These are phyloP conservation scores for Umbelopsis vinacea DNA, from an alignment of 192 early-diverging fungal species.

Conservation along the genomic window DNA sequence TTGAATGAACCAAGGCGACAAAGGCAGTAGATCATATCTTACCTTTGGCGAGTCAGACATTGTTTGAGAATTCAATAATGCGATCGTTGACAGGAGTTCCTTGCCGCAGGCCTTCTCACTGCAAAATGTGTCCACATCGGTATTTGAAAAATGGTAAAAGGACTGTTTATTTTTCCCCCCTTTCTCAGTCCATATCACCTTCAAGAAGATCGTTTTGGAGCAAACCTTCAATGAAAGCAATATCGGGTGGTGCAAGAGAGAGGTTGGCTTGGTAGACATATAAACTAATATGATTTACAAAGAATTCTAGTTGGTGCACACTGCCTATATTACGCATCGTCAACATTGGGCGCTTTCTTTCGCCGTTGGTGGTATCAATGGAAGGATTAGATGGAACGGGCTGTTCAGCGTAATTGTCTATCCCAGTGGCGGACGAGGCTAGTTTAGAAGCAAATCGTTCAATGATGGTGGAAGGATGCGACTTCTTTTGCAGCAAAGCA, in stretches of 20 bases:
- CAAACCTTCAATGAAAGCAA: slow-evolving; percentile 74
- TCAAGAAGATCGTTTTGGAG: slow-evolving; percentile 66
- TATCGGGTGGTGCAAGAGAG: slow-evolving; percentile 72
- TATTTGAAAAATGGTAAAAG: background rate
- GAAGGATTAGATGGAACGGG: background rate
- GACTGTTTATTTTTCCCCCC: background rate
- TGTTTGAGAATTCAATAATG: background rate
- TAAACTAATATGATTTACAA: slow-evolving; percentile 74
- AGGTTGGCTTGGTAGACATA: slow-evolving; percentile 80
- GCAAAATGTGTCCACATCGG: background rate
- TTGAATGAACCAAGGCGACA: too few species aligned
- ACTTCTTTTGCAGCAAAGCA: slow-evolving; percentile 41
- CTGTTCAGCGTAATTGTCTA: background rate
- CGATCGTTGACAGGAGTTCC: background rate
- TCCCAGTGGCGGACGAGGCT: slow-evolving; percentile 40
- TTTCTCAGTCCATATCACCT: slow-evolving; percentile 31
- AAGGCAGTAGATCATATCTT: background rate
- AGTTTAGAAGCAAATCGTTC: slow-evolving; percentile 24
- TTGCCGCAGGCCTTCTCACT: background rate
- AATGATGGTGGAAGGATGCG: background rate
- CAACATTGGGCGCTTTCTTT: slow-evolving; percentile 73
- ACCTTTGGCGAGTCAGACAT: slow-evolving; percentile 17
- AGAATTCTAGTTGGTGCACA: slow-evolving; percentile 76
- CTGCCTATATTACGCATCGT: slow-evolving; percentile 69
- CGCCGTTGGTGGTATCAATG: slow-evolving; percentile 25